Percentiles rank a stretch among this genome's conserved stretches.
These are phyloP conservation scores for Tolypocladium capitatum DNA, from an alignment of 2,329 filamentous ascomycete species.

Conservation along the genomic window DNA sequence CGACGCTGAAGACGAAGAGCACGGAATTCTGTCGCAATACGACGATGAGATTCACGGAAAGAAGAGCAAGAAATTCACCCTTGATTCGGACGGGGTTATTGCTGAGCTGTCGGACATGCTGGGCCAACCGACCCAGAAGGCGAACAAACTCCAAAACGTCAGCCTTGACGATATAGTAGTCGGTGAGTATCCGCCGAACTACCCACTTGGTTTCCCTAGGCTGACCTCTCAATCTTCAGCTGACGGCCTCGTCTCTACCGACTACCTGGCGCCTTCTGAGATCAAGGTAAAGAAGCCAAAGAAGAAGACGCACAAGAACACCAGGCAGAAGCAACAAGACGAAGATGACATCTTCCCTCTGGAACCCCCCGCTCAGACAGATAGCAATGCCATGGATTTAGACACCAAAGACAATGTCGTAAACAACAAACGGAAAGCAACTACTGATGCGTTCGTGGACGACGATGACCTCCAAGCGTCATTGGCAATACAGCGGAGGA, in stretches of 20 bases:
- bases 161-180: slow-evolving; percentile 69
- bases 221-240: slow-evolving; percentile 4
- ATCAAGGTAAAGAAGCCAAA: slow-evolving; percentile 93
- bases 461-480: slow-evolving; percentile 87
- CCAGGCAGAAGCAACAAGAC: slow-evolving; percentile 54
- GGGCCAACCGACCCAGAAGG: slow-evolving; percentile 36
- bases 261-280: slow-evolving; percentile 77
- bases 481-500: slow-evolving; percentile 68
- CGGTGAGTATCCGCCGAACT: slow-evolving; percentile 23
- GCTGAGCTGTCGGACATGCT: slow-evolving; percentile 48
- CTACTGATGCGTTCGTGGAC: slow-evolving; percentile 63
- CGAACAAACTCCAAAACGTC: slow-evolving; percentile 54
- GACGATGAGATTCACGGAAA: slow-evolving; percentile 92
- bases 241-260: slow-evolving; percentile 41
- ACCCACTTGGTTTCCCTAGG: not conserved
- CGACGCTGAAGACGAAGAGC: slow-evolving; percentile 50
- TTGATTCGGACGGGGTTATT: slow-evolving; percentile 64
- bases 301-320: slow-evolving; percentile 76
- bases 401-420: slow-evolving; percentile 40
- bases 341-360: slow-evolving; percentile 46
- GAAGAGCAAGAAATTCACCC: slow-evolving; percentile 74
- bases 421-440: slow-evolving; percentile 49
- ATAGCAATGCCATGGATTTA: slow-evolving; percentile 57
- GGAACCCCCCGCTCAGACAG: slow-evolving; percentile 20
- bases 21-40: slow-evolving; percentile 72